phyloP scores from a whole-genome alignment of 108 stramenopile genomes.

The Nitzschia sp. region DNA sequence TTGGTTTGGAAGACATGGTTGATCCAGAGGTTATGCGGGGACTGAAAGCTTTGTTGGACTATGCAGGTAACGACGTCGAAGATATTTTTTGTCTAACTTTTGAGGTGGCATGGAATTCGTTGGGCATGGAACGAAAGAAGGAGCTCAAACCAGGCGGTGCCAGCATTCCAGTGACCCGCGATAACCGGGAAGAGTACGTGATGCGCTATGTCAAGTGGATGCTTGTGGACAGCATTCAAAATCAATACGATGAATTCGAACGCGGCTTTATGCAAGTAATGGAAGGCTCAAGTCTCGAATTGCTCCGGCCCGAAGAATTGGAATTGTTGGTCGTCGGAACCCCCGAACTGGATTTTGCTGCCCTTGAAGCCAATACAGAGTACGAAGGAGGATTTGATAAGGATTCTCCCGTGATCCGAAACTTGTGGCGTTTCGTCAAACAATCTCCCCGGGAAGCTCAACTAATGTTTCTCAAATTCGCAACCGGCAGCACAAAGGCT shows the following conservation, averaged over 20 bases:
- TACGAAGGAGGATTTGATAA: slow-evolving; percentile 83
- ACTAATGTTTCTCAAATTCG: slow-evolving; percentile 86
- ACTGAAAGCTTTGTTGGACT: slow-evolving; percentile 79
- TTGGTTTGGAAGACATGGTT: slow-evolving; percentile 84
- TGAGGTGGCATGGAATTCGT: slow-evolving; percentile 69
- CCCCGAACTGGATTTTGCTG: slow-evolving; percentile 83
- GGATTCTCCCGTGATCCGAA: slow-evolving; percentile 55
- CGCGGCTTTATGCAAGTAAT: slow-evolving; percentile 75
- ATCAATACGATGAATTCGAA: slow-evolving; percentile 78
- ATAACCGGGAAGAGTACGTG: slow-evolving; percentile 89
- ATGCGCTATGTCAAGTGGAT: slow-evolving; percentile 80
- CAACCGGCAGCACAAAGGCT: slow-evolving; percentile 76
- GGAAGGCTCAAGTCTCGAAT: slow-evolving; percentile 63
- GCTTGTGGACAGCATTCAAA: slow-evolving; percentile 74
- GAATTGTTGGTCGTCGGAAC: slow-evolving; percentile 87
- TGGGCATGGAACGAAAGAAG: slow-evolving; percentile 63
- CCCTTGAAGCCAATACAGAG: slow-evolving; percentile 61
- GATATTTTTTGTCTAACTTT: slow-evolving; percentile 82
- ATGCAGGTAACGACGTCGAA: slow-evolving; percentile 86
- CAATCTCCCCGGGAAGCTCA: slow-evolving; percentile 49
- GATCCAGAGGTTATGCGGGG: slow-evolving; percentile 80
- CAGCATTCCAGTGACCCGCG: slow-evolving; percentile 74
- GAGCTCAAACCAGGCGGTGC: slow-evolving; percentile 87
- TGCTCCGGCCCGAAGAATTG: slow-evolving; percentile 85
- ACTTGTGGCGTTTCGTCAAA: slow-evolving; percentile 83